These are phyloP conservation scores for Pseudogymnoascus sp. DNA, from an alignment of 2,329 filamentous ascomycete species.

Conservation along the genomic window DNA sequence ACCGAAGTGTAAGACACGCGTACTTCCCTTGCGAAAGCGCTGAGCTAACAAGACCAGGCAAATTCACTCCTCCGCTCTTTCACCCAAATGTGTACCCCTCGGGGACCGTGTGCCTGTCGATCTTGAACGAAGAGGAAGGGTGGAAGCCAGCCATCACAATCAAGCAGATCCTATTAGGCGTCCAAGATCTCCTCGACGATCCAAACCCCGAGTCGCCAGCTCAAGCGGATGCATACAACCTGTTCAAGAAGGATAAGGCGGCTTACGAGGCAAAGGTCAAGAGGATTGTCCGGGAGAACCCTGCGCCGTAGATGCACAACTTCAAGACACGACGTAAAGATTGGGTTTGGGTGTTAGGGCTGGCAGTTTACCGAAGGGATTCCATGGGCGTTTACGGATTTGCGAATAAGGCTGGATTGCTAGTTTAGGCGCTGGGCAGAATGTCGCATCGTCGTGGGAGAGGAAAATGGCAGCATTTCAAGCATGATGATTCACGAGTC, in stretches of 20 bases:
- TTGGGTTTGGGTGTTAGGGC: conserved; percentile 1
- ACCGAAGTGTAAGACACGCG: conserved; percentile 71
- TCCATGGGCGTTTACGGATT: conserved; percentile 9
- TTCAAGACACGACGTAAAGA: conserved; percentile 2
- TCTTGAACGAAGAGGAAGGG: conserved; percentile 95
- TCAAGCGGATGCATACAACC: conserved; percentile 93
- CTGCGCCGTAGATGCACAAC: conserved; percentile 50
- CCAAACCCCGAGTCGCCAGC: conserved; percentile 96
- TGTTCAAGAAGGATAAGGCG: conserved; percentile 81
- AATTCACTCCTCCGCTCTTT: conserved; percentile 92
- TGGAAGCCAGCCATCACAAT: conserved; percentile 99
- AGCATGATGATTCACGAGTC: not conserved
- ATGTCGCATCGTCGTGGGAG: not conserved
- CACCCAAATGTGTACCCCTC: conserved; percentile 98
- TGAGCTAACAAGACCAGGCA: conserved; percentile 52
- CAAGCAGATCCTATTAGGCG: conserved; percentile 92
- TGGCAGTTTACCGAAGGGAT: not conserved
- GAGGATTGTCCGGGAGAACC: conserved; percentile 83
- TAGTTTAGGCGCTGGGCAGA: conserved; percentile 7
- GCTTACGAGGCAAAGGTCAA: conserved; percentile 87
- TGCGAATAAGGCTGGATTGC: not conserved
- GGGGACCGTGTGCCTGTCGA: conserved; percentile 93
- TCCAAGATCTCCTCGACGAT: conserved; percentile 91
- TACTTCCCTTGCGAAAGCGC: conserved; percentile 9
- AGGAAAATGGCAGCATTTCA: conserved; percentile 2